Evolutionary conservation across 148 eudicot genomes (phyloP), one percentile per base, ranked within the genome.

Genomic region (Gaultheria prostrata): DNA sequence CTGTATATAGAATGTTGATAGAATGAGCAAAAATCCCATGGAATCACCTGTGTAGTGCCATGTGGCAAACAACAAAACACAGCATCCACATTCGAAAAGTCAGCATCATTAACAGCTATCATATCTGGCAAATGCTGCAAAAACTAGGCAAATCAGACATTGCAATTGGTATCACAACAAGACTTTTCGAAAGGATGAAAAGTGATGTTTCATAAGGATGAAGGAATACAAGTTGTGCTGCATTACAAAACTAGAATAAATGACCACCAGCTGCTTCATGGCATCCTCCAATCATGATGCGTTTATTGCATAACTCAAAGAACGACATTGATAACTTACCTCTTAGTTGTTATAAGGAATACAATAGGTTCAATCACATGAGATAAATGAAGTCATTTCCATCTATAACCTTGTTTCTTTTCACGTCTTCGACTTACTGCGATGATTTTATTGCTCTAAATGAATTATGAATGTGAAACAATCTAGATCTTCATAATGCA

Each of bases 21-120:
- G 50, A 24, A 67, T 46, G 13, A 65, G n/a, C 24, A 59, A 71
- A 39, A 24, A 54, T 82, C 80, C 9, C 51, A 48, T 24, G 17
- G 26, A 33, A 32, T 33, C 30, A 96, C 99, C 97, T 96, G 99
- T 79, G 99, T 96, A 39, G 99, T 96, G 74, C 99, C 99, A 88
- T 96, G 99, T 33, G 99, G 99, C 90, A 96, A 92, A 89, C 99
- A 96, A 86, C 99, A 96, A 91, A 96, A 96, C 70, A 94, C 98
- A 49, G 98, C 99, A 89, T 96, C 98, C 77, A 96, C 94, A 65
- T 83, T 81, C 49, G 98, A 90, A 87, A 96, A 96, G 80, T 96
- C 92, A 45, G 99, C 97, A 90, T 96, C 99, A 80, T 90, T 91
- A 46, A 94, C 89, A 83, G 97, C 94, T 82, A 96, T 88, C 94